Base-by-base conservation (phyloP, 2,329 filamentous ascomycete species). In the Fusarium sacchari region DNA sequence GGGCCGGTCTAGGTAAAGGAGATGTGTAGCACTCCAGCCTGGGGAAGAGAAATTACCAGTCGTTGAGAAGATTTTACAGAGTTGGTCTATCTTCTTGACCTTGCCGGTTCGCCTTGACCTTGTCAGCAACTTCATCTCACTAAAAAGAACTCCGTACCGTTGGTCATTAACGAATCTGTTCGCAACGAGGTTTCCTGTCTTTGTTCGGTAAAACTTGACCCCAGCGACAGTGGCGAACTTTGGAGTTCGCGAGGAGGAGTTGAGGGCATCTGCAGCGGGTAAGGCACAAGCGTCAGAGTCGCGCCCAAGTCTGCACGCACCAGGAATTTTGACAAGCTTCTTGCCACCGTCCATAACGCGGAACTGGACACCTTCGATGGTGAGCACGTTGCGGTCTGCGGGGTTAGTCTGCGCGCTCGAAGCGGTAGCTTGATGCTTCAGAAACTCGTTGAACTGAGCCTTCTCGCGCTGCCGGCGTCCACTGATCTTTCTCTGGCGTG, bases 161-260 rank as follows among this genome's bases (percentile, higher is more conserved):
- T 94, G 92, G 71, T 91, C 91, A 80, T 92, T 91, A 67, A 96
- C 88, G 63, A 94, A 87, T 72, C 93, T 91, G 78, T 93, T 88
- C 62, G 94, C 92, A 79, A 95, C 92, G 32, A 97, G 88, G 76
- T 97, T 97, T 70, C 95, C 95, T 76, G 92, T 93, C 81, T 96
- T 97, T 82, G 94, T 97, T 74, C 95, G 90, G 77, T 94, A 88
- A 80, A 97, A 97, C 73, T 89, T 91, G 77, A 97, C 93, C 46
- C 94, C 94, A 59, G 92, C 93, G 69, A 97, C 85, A 11, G 86
- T 84, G 44, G 92, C 88, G 72, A 87, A 89, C 82, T 95, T 96
- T 1, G 95, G 95, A 5, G 94, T 97, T 53, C 88, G 86, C 60
- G 88, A 90, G 60, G 89, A 87, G 42, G 88, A 85, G 78, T 91